phyloP scores from a whole-genome alignment of 257 asterid genomes.

The Solanum sitiens region DNA sequence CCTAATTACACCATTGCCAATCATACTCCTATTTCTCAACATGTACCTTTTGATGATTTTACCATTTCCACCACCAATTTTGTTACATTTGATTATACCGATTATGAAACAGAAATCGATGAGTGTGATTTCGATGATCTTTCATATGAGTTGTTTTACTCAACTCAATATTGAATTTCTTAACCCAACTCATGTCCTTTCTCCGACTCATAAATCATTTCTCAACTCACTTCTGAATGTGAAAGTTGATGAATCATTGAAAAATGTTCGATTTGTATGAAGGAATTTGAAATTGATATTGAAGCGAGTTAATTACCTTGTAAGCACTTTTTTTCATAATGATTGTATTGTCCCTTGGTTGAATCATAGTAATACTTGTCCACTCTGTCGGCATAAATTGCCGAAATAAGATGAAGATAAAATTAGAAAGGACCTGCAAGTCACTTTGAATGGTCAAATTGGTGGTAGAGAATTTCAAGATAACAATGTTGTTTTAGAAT shows the following conservation, averaged over 20 bases:
- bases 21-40: constrained; percentile 3
- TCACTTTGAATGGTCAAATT: background rate
- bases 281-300: constrained; percentile 19
- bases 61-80: constrained; percentile 1
- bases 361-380: constrained; percentile 36
- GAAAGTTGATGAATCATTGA: constrained; percentile 5
- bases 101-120: constrained; percentile 17
- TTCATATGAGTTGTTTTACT: constrained; percentile 7
- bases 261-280: constrained; percentile 45
- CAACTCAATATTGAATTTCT: background rate
- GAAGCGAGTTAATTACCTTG: constrained; percentile 28
- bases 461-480: background rate
- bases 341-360: constrained; percentile 45
- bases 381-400: constrained; percentile 38
- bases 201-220: constrained; percentile 24
- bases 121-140: constrained; percentile 21
- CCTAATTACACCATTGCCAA: constrained; percentile 24
- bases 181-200: background rate
- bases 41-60: background rate
- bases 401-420: constrained; percentile 10
- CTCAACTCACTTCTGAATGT: constrained; percentile 21
- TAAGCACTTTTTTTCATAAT: constrained; percentile 29
- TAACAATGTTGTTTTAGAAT: background rate
- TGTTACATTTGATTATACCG: background rate
- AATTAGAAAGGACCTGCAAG: background rate